These are phyloP conservation scores for Trichocomaceae sp. DNA, from an alignment of 2,329 filamentous ascomycete genomes.

Conservation along the genomic window DNA sequence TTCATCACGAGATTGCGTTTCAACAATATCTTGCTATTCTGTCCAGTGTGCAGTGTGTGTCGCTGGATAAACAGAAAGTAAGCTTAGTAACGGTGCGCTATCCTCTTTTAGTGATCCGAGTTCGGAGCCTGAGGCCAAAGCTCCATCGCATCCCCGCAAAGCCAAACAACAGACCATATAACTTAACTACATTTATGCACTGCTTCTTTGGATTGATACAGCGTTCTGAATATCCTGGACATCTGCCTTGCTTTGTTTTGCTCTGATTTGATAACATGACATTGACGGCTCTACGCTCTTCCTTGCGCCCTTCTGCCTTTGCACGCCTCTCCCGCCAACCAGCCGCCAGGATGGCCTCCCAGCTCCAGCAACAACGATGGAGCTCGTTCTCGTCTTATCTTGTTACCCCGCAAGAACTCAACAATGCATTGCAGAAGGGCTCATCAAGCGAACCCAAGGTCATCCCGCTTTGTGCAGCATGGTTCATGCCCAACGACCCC, in stretches of 20 bases:
- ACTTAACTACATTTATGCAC: neutral
- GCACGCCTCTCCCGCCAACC: conserved; percentile 19
- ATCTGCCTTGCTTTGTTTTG: neutral
- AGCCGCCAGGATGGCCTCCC: conserved; percentile 13
- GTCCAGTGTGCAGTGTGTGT: too few species aligned
- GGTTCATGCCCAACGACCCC: conserved; percentile 91
- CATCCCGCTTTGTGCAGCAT: conserved; percentile 83
- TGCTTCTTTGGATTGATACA: neutral
- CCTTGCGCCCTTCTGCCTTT: conserved; percentile 15
- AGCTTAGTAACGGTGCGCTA: too few species aligned
- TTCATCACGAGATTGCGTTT: conserved; percentile 58
- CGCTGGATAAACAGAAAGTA: too few species aligned
- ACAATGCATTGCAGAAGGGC: conserved; percentile 75
- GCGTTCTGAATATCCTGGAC: neutral
- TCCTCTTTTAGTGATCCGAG: too few species aligned
- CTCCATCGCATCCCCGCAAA: neutral
- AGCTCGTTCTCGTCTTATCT: conserved; percentile 69
- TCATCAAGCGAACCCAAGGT: conserved; percentile 71
- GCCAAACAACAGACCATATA: neutral
- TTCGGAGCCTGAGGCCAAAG: too few species aligned
- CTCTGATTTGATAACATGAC: conserved; percentile 24
- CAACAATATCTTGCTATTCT: too few species aligned
- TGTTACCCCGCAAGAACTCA: conserved; percentile 75
- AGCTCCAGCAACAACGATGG: conserved; percentile 31
- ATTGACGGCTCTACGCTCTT: conserved; percentile 28